phyloP scores from a whole-genome alignment of 2,329 filamentous ascomycete species.

The Paraconiothyrium brasiliense region DNA sequence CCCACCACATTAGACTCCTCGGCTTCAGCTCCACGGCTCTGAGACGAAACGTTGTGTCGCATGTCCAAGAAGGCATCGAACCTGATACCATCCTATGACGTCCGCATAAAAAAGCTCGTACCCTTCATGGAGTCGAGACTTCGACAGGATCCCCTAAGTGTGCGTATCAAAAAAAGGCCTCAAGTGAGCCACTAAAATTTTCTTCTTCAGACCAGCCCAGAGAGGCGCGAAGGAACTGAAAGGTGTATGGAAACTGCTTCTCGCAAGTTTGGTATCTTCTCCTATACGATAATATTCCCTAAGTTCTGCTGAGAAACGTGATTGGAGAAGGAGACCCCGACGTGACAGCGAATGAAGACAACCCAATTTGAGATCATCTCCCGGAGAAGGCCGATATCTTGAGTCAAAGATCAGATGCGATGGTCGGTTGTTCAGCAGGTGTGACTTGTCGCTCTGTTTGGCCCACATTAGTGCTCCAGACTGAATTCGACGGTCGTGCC shows the following conservation, averaged over 20 bases:
- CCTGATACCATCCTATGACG: background rate
- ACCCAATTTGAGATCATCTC: too few relatives aligned
- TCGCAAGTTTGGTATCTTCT: background rate
- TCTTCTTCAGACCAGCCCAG: background rate
- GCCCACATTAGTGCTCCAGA: too few relatives aligned
- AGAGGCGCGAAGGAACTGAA: background rate
- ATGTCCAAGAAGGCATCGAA: background rate
- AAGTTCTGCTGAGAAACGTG: background rate
- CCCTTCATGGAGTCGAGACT: background rate
- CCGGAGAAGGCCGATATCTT: too few relatives aligned
- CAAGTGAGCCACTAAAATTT: background rate
- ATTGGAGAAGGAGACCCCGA: background rate
- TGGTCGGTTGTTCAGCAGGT: too few relatives aligned
- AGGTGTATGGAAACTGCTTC: background rate
- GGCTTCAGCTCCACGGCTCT: too few relatives aligned
- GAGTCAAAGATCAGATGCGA: too few relatives aligned
- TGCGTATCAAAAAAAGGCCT: background rate
- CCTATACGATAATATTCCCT: background rate
- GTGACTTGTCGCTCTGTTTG: too few relatives aligned
- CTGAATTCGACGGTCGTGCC: background rate
- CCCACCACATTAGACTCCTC: too few relatives aligned
- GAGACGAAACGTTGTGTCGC: background rate
- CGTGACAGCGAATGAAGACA: too few relatives aligned
- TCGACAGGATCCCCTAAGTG: background rate
- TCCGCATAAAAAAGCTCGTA: background rate